Evolutionary conservation across 1,284 basidiomycete genomes (phyloP).

Genomic region (Boletellus deceptivus): DNA sequence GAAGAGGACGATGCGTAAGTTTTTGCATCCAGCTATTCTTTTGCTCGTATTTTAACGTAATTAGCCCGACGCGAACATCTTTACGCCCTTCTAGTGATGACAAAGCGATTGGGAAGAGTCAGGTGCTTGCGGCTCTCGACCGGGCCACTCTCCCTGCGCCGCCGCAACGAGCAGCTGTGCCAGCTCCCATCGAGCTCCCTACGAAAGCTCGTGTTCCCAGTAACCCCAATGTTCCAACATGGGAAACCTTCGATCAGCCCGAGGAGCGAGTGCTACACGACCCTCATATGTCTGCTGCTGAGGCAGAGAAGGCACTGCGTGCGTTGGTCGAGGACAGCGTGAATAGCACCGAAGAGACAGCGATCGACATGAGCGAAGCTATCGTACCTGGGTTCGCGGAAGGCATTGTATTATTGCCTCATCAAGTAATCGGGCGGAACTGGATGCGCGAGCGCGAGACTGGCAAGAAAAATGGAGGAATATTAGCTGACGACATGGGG

Average conservation of each 20-base stretch:
- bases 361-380: slow-evolving; percentile 61
- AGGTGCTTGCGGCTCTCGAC: slow-evolving; percentile 25
- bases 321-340: slow-evolving; percentile 54
- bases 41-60: slow-evolving; percentile 2
- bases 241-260: slow-evolving; percentile 34
- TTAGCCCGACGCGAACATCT: slow-evolving; percentile 7
- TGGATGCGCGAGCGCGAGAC: slow-evolving; percentile 90
- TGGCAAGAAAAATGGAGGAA: slow-evolving; percentile 80
- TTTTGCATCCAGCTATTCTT: not conserved
- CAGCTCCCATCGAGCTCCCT: slow-evolving; percentile 31
- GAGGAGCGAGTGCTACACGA: slow-evolving; percentile 37
- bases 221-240: slow-evolving; percentile 11
- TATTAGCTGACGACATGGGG: slow-evolving; percentile 93
- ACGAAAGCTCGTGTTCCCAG: slow-evolving; percentile 15
- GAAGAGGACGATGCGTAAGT: slow-evolving; percentile 26
- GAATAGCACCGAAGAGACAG: slow-evolving; percentile 45
- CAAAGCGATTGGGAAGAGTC: slow-evolving; percentile 12
- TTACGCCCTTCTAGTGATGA: not conserved
- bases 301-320: slow-evolving; percentile 64
- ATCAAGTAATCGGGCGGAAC: slow-evolving; percentile 79
- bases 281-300: slow-evolving; percentile 37
- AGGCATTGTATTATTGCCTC: slow-evolving; percentile 72
- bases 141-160: slow-evolving; percentile 16
- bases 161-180: slow-evolving; percentile 20
- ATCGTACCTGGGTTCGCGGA: slow-evolving; percentile 72